These are phyloP conservation scores for Monilinia laxa DNA, from an alignment of 2,329 filamentous ascomycete genomes.

Conservation along the genomic window DNA sequence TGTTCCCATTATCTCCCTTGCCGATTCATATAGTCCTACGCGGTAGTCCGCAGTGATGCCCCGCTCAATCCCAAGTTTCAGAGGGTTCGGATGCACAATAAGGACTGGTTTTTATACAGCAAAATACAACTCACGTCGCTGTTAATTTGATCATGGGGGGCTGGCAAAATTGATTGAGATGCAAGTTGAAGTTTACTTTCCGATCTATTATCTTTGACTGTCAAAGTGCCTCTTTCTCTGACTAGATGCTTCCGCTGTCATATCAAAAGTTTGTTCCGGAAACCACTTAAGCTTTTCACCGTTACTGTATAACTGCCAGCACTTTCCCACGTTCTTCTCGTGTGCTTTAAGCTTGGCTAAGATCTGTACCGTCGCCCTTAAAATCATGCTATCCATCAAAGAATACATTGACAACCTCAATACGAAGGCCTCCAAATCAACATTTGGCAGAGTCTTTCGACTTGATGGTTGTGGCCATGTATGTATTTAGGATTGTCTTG, in stretches of 20 bases:
- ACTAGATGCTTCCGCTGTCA: slow-evolving; percentile 23
- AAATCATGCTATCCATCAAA: slow-evolving; percentile 21
- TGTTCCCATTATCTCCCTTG: slow-evolving; percentile 20
- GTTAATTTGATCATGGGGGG: slow-evolving; percentile 14
- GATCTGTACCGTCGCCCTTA: not conserved
- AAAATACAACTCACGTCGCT: not conserved
- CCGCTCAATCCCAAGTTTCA: slow-evolving; percentile 16
- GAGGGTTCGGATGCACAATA: slow-evolving; percentile 7
- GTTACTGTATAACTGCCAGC: slow-evolving; percentile 29
- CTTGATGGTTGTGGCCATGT: slow-evolving; percentile 70
- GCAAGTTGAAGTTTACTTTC: slow-evolving; percentile 17
- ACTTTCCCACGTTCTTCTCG: slow-evolving; percentile 31
- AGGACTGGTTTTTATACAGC: slow-evolving; percentile 15
- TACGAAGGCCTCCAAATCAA: slow-evolving; percentile 44
- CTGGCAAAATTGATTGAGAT: slow-evolving; percentile 9
- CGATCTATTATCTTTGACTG: slow-evolving; percentile 19
- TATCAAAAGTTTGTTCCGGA: slow-evolving; percentile 20
- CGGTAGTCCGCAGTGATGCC: slow-evolving; percentile 22
- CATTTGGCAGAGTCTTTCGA: slow-evolving; percentile 61
- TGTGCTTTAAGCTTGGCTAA: slow-evolving; percentile 17
- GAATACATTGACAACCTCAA: slow-evolving; percentile 38
- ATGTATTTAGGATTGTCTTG: slow-evolving; percentile 36
- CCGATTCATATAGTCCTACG: slow-evolving; percentile 24
- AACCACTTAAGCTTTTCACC: slow-evolving; percentile 10
- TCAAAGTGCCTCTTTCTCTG: slow-evolving; percentile 7